A percentile compares a stretch with the other conserved stretches of the same genome.
Evolutionary conservation across 768 basidiomycete genomes (phyloP).

Genomic region (Cyathus striatus): DNA sequence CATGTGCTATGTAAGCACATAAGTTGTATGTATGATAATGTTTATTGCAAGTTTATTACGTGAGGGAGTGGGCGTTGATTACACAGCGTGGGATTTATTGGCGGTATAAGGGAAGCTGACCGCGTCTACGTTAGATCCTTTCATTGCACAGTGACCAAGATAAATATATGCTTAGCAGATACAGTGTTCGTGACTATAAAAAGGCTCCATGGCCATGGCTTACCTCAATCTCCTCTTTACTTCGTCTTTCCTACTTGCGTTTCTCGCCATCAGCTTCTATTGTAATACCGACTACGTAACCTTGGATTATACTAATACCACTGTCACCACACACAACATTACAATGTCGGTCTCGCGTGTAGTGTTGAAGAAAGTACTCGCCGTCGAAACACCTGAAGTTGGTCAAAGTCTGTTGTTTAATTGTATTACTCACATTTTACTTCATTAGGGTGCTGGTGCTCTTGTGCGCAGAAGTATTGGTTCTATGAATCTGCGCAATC

Average conservation of each 20-base stretch:
- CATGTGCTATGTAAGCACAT: too few species aligned
- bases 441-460: slow-evolving; percentile 70
- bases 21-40: too few species aligned
- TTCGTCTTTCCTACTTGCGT: neutral
- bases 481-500: slow-evolving; percentile 61
- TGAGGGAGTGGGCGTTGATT: too few species aligned
- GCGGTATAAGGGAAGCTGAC: too few species aligned
- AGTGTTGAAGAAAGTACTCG: slow-evolving; percentile 74
- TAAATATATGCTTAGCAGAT: neutral
- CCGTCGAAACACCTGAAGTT: slow-evolving; percentile 72
- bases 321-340: too few species aligned
- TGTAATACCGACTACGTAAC: too few species aligned
- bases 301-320: too few species aligned
- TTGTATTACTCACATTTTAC: slow-evolving; percentile 3
- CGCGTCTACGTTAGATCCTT: too few species aligned
- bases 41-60: too few species aligned
- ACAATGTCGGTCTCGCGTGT: slow-evolving; percentile 54
- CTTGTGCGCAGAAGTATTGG: slow-evolving; percentile 87
- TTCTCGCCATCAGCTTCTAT: neutral
- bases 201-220: neutral
- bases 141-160: neutral
- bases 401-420: slow-evolving; percentile 25
- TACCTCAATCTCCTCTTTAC: neutral
- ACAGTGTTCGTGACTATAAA: neutral
- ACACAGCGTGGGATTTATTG: too few species aligned